Base-by-base conservation (phyloP, 192 early-diverging fungal species). In the Rhizoclosmatium globosum region DNA sequence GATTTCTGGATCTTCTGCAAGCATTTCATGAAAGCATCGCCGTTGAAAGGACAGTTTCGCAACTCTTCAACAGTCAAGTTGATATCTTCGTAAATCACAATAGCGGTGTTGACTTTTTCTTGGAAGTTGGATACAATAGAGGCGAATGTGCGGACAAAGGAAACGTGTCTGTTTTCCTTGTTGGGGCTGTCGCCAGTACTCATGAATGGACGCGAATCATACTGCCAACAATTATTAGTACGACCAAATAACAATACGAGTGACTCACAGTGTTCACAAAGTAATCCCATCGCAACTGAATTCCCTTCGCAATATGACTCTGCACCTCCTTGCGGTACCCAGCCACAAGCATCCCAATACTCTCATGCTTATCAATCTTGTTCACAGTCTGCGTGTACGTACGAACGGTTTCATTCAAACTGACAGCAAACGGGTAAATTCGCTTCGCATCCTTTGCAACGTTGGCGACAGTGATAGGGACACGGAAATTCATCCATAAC, bases 361-460 rank as follows among this genome's bases (percentile, higher is more conserved):
- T 92, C 2, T 88, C 88, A 79, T 96, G 91, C 60, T 89, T 89
- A 58, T 93, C 88, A 69, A 99, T 85, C 61, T 93, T 91, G 67
- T 92, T 89, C 62, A 93, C 85, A 38, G 95, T 94, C 78, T 97
- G 94, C 19, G 90, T 91, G 76, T 97, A 99, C 41, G 95, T 97
- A 23, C 96, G 89, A 31, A 97, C 93, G 1, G 98, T 96, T 79
- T 99, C 98, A 85, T 91, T 97, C 62, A 99, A 83, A 62, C 94
- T 94, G 17, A 99, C 97, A 15, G 98, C 97, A 84, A 94, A 98
- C 7, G 98, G 98, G 85, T 99, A 99, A 19, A 99, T 95, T 42
- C 94, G 91, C 81, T 97, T 96, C 19, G 95, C 97, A 66, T 99
- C 97, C 81, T 96, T 97, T 41, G 96, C 95, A 62, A 95, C 89